Conservation (phyloP, 2,329 filamentous ascomycete genomes). For the Penicillium brevicompactum region DNA sequence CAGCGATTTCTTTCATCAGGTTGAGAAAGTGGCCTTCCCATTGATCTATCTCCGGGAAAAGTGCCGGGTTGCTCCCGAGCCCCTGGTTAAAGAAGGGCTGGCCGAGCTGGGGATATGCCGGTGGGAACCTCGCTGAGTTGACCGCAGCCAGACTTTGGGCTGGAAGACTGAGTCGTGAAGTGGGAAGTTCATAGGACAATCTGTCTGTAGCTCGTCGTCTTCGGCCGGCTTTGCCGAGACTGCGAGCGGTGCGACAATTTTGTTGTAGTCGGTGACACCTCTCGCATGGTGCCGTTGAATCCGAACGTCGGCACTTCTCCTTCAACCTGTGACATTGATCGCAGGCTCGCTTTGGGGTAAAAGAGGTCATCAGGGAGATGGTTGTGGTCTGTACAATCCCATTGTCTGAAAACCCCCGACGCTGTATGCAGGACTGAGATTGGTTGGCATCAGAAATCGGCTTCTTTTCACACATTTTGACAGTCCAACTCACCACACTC, state of each 20-base stretch:
- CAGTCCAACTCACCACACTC: too few species aligned
- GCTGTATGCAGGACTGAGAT: neutral
- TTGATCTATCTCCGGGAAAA: conserved; percentile 12
- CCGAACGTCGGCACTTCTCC: conserved; percentile 17
- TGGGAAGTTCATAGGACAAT: conserved; percentile 15
- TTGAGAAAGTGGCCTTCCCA: conserved; percentile 21
- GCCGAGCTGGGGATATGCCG: neutral
- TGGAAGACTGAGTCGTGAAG: neutral
- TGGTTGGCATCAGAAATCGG: too few species aligned
- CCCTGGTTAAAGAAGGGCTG: neutral
- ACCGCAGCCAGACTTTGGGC: neutral
- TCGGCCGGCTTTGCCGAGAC: conserved; percentile 7
- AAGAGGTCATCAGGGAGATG: neutral
- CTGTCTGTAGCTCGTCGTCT: conserved; percentile 10
- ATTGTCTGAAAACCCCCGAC: neutral
- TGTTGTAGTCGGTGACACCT: conserved; percentile 13
- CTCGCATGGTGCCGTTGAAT: conserved; percentile 7
- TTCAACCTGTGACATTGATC: conserved; percentile 18
- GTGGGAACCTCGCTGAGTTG: neutral
- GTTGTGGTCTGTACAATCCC: neutral
- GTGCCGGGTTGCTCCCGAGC: conserved; percentile 8
- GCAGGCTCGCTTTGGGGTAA: conserved; percentile 11
- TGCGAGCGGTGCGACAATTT: conserved; percentile 9
- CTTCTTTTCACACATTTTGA: too few species aligned
- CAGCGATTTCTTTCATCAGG: conserved; percentile 16